Conservation (phyloP, 1,284 basidiomycete species). For the Puccinia sorghi region DNA sequence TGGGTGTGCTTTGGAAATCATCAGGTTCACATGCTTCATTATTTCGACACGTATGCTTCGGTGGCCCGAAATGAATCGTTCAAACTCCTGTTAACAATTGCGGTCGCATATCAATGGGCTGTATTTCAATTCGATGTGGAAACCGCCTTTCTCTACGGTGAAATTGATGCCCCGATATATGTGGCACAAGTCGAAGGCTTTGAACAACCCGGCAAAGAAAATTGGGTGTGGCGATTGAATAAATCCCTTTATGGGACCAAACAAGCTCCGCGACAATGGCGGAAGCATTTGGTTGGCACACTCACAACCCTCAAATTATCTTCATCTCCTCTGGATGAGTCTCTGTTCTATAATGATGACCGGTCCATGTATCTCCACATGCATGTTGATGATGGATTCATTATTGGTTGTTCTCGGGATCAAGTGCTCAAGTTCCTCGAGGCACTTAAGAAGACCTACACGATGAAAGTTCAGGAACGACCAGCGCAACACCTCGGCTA, state of each 20-base stretch:
- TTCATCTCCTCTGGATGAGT: not conserved
- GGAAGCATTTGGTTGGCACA: not conserved
- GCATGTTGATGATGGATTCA: not conserved
- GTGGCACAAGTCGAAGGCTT: not conserved
- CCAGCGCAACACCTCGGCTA: too few species aligned
- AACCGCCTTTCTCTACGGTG: not conserved
- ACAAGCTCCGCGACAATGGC: constrained; percentile 20
- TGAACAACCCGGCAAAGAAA: not conserved
- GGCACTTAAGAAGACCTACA: too few species aligned
- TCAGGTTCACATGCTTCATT: not conserved
- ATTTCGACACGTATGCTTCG: not conserved
- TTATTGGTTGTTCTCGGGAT: too few species aligned
- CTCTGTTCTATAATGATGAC: not conserved
- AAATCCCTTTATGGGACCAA: constrained; percentile 35
- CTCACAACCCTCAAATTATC: not conserved
- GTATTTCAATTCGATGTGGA: constrained; percentile 20
- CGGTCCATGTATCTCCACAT: not conserved
- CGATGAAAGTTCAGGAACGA: too few species aligned
- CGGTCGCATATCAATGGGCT: not conserved
- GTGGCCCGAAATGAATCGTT: not conserved
- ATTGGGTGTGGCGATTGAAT: constrained; percentile 32
- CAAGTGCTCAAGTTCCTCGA: too few species aligned
- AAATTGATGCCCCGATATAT: not conserved
- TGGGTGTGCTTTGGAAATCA: constrained; percentile 2
- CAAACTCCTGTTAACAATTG: not conserved